A percentile compares a stretch with the other conserved stretches of the same genome.
Conservation (phyloP, 805 yeast species). For the Danielia reshetovae region DNA sequence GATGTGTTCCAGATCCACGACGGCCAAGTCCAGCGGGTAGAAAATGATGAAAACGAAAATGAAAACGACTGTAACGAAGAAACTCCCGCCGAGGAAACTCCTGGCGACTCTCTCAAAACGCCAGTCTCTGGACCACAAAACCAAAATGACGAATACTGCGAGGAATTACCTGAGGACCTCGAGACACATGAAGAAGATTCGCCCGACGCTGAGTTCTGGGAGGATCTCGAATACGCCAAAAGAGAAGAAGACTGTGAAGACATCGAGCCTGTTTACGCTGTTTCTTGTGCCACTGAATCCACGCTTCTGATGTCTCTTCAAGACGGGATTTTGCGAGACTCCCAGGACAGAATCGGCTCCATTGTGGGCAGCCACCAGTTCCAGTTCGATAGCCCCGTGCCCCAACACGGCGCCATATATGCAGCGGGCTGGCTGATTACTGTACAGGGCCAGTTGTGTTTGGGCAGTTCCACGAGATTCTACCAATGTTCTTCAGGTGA, state of each 20-base stretch:
- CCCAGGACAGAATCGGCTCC: slow-evolving; percentile 31
- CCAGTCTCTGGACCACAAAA: too few relatives aligned
- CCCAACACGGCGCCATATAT: slow-evolving; percentile 35
- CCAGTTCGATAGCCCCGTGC: slow-evolving; percentile 41
- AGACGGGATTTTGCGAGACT: slow-evolving; percentile 29
- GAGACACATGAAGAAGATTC: background rate
- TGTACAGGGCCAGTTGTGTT: slow-evolving; percentile 27
- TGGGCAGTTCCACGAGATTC: slow-evolving; percentile 29
- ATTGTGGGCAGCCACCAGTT: slow-evolving; percentile 37
- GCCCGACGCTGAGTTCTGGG: background rate
- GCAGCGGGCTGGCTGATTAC: slow-evolving; percentile 40
- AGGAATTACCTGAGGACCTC: background rate
- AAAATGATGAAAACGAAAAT: slow-evolving; percentile 2
- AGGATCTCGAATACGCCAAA: too few relatives aligned
- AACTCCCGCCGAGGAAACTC: slow-evolving; percentile 17
- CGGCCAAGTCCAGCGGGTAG: slow-evolving; percentile 27
- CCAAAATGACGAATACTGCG: slow-evolving; percentile 12
- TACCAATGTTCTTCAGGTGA: slow-evolving; percentile 40
- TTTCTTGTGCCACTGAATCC: slow-evolving; percentile 10
- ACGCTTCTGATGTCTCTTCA: slow-evolving; percentile 24
- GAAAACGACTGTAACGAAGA: too few relatives aligned
- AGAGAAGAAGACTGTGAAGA: background rate
- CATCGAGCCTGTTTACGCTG: slow-evolving; percentile 1
- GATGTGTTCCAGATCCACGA: slow-evolving; percentile 25
- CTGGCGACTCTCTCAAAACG: slow-evolving; percentile 32